phyloP scores from a whole-genome alignment of 257 asterid genomes.

The Haberlea rhodopensis region DNA sequence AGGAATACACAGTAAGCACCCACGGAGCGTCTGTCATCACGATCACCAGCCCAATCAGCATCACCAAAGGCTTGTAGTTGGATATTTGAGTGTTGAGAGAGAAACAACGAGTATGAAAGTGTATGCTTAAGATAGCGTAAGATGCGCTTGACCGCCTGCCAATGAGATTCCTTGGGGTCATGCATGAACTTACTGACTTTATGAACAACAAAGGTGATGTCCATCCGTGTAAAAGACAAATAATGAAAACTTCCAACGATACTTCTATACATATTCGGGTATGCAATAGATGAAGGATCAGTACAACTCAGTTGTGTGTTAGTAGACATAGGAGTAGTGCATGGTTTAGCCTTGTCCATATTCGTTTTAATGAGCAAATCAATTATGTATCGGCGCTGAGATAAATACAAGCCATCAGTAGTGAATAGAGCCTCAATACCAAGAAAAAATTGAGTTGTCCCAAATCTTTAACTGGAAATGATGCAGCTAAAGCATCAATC shows the following conservation, averaged over 20 bases:
- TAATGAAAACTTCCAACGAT: slow-evolving; percentile 11
- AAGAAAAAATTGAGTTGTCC: too few species aligned
- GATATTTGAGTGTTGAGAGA: not conserved
- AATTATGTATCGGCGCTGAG: too few species aligned
- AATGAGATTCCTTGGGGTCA: not conserved
- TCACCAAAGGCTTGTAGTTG: not conserved
- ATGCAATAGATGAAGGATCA: not conserved
- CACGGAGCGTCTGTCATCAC: not conserved
- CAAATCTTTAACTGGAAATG: too few species aligned
- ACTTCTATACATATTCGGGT: not conserved
- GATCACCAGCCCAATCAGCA: slow-evolving; percentile 1
- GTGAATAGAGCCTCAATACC: too few species aligned
- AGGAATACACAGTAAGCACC: not conserved
- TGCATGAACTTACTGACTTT: slow-evolving; percentile 3
- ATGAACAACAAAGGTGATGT: not conserved
- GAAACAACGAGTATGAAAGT: not conserved
- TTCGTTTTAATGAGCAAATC: too few species aligned
- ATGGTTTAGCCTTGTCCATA: too few species aligned
- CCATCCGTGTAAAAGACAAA: not conserved
- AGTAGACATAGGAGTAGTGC: too few species aligned
- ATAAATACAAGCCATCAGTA: too few species aligned
- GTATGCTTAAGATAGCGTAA: not conserved
- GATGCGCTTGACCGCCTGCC: slow-evolving; percentile 1
- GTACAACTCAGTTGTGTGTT: too few species aligned
- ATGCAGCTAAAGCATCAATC: too few species aligned